A percentile compares a stretch with the other conserved stretches of the same genome.
Evolutionary conservation across 129 eudicot species (phyloP).

Genomic region (Lactuca saligna): DNA sequence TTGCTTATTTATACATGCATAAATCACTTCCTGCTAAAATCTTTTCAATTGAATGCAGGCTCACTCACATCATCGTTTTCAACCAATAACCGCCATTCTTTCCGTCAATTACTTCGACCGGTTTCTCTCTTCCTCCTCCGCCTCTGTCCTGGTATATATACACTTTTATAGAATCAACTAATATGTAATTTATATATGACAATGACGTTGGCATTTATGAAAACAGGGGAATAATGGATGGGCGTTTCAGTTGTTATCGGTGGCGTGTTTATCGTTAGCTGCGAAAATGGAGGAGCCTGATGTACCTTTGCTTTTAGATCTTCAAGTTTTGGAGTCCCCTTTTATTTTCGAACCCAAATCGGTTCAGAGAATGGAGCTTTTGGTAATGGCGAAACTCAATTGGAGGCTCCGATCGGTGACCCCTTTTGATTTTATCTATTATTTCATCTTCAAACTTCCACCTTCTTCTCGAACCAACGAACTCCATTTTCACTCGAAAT

Average conservation of each 20-base stretch:
- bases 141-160: slow-evolving; percentile 30
- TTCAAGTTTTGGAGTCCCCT: slow-evolving; percentile 44
- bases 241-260: slow-evolving; percentile 54
- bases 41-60: slow-evolving; percentile 33
- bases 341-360: slow-evolving; percentile 50
- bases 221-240: slow-evolving; percentile 44
- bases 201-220: slow-evolving; percentile 1
- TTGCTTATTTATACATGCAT: neutral
- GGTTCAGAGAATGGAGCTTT: slow-evolving; percentile 60
- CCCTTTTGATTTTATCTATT: slow-evolving; percentile 52
- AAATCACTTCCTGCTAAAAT: neutral
- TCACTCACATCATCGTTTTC: slow-evolving; percentile 43
- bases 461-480: neutral
- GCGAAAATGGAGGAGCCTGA: slow-evolving; percentile 62
- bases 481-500: slow-evolving; percentile 14
- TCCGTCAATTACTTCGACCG: slow-evolving; percentile 70
- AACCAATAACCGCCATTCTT: slow-evolving; percentile 54
- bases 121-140: slow-evolving; percentile 33
- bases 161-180: neutral
- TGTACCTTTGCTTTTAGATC: slow-evolving; percentile 49
- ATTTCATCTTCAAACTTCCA: slow-evolving; percentile 41
- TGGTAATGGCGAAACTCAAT: slow-evolving; percentile 48
- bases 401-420: slow-evolving; percentile 61
- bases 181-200: neutral
- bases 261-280: slow-evolving; percentile 61